Base-by-base conservation (phyloP, 2,329 filamentous ascomycete species). In the Cadophora gregata region DNA sequence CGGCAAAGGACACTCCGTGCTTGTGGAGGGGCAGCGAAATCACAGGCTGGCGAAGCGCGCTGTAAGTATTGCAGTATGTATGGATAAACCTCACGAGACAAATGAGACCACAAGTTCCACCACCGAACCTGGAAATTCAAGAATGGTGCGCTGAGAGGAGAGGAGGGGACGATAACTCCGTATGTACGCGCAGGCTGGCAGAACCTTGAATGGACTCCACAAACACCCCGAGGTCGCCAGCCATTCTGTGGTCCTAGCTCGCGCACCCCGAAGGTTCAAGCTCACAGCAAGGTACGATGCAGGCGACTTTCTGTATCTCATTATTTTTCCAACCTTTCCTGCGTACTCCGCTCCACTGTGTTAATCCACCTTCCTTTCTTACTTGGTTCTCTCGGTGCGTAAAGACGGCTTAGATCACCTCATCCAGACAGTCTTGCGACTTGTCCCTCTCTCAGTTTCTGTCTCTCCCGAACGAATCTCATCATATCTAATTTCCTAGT, bases 11-110 rank as follows among this genome's bases (percentile, higher is more conserved):
- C 19, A 53, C 36, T 42, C 36, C 36, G 36, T 42, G 36, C 36
- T 42, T 42, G 6, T 33, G 27, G 27, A 53, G 50, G 50, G 50
- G 50, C 29, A 31, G 50, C 27, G 16, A 53, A 33, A 53, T 12
- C 25, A 53, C 50, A 53, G 50, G 50, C 27, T 53, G 50, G 50
- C 50, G 25, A 53, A 53, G 50, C 50, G 27, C 50, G 50, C 16
- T 53, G 5, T 24, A 24, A 1, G 21, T 6, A 7, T 8, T 51
- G 4, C 7, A 8, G 21, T 10, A 51, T n/a, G 12, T 16, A 51
- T 12, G 7, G 12, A n/a, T 24, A 27, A 27, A 6, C 24, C 25
- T 53, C 29, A 33, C 24, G 47, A 50, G 47, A 27, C 21, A 14
- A 21, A 14, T 53, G 27, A 33, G 50, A 53, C 50, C 25, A 33